A percentile compares a stretch with the other conserved stretches of the same genome.
Evolutionary conservation across 2,329 filamentous ascomycete genomes (phyloP).

Genomic region (Lachnellula hyalina): DNA sequence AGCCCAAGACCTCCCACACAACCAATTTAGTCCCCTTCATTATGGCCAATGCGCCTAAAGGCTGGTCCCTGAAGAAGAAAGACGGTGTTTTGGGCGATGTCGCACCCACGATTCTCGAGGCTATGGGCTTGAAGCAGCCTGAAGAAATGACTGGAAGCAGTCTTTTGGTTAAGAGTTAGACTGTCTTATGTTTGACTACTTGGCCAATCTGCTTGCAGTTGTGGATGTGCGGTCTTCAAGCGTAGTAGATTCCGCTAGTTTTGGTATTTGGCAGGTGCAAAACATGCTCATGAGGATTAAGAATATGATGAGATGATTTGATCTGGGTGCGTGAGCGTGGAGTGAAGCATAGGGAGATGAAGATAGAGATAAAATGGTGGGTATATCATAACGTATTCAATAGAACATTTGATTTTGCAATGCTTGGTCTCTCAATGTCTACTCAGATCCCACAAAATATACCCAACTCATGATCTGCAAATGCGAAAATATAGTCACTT

Average conservation of each 20-base stretch:
- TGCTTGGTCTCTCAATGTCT: neutral
- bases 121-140: slow-evolving; percentile 87
- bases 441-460: neutral
- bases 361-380: neutral
- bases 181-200: slow-evolving; percentile 12
- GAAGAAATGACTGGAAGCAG: slow-evolving; percentile 87
- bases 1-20: slow-evolving; percentile 96
- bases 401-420: neutral
- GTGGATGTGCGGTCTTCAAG: neutral
- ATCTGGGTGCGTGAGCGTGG: neutral
- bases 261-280: slow-evolving; percentile 24
- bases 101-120: slow-evolving; percentile 83
- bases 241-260: slow-evolving; percentile 12
- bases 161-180: slow-evolving; percentile 66
- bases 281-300: slow-evolving; percentile 27
- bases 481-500: neutral
- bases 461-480: no score
- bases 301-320: slow-evolving; percentile 1
- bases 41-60: slow-evolving; percentile 92
- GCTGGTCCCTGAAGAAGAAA: slow-evolving; percentile 72
- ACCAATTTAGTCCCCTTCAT: slow-evolving; percentile 97
- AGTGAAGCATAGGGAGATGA: neutral
- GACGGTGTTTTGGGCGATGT: slow-evolving; percentile 95
- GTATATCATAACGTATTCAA: neutral
- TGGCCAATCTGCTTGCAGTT: slow-evolving; percentile 6